phyloP scores from a whole-genome alignment of 2,329 filamentous ascomycete species.

The Fusarium mangiferae region DNA sequence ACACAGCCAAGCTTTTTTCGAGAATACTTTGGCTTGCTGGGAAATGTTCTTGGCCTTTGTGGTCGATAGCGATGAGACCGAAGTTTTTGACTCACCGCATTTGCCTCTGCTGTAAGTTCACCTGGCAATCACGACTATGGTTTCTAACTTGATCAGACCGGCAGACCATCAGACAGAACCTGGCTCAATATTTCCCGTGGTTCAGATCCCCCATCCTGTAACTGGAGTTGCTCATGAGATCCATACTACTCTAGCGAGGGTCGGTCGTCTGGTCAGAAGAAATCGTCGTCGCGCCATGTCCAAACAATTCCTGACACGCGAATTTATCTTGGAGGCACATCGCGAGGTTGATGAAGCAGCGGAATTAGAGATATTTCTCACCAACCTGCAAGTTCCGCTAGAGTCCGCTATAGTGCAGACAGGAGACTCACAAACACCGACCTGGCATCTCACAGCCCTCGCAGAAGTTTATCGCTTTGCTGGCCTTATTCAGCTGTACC shows the following conservation, averaged over 20 bases:
- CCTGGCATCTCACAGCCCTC: neutral
- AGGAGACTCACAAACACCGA: neutral
- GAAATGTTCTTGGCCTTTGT: neutral
- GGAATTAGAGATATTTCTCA: neutral
- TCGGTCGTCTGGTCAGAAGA: neutral
- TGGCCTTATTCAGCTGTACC: neutral
- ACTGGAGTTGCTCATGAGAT: neutral
- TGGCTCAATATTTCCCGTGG: neutral
- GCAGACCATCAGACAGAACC: accelerated
- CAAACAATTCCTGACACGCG: accelerated
- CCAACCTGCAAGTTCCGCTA: neutral
- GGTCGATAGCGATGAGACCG: neutral
- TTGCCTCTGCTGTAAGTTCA: neutral
- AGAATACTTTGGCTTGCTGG: neutral
- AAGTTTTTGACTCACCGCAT: accelerated
- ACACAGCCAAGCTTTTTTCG: neutral
- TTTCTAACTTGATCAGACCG: accelerated
- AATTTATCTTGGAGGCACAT: neutral
- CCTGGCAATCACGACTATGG: accelerated
- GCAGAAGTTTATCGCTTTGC: neutral
- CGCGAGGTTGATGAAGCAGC: neutral
- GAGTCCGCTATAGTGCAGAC: neutral
- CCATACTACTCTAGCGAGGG: neutral
- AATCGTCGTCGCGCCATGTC: neutral
- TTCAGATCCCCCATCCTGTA: neutral